phyloP scores from a whole-genome alignment of 73 alveolate genomes.

The Symbiodinium natans region DNA sequence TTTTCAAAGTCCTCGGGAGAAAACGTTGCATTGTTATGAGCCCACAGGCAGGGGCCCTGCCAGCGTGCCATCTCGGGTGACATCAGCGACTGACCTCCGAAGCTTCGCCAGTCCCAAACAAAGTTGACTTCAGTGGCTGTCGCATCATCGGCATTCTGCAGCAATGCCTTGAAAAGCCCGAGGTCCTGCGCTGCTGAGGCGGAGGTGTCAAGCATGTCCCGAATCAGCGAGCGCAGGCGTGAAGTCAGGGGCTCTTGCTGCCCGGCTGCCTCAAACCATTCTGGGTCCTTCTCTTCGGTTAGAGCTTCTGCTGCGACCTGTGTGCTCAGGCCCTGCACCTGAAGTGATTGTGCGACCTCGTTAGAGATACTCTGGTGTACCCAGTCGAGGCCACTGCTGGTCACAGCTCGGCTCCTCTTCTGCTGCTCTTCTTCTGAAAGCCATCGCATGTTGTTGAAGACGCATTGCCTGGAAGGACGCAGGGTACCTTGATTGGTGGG shows the following conservation, averaged over 20 bases:
- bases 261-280: constrained; percentile 12
- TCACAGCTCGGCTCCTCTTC: constrained; percentile 66
- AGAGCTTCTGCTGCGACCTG: constrained; percentile 86
- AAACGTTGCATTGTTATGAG: constrained; percentile 77
- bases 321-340: constrained; percentile 56
- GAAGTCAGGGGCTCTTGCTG: constrained; percentile 26
- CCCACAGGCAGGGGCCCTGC: constrained; percentile 94
- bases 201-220: constrained; percentile 80
- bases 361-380: constrained; percentile 73
- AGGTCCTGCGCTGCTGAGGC: constrained; percentile 20
- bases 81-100: constrained; percentile 74
- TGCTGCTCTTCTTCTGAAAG: constrained; percentile 91
- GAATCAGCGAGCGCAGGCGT: constrained; percentile 67
- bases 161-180: constrained; percentile 54
- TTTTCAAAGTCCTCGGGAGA: constrained; percentile 81
- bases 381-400: constrained; percentile 84
- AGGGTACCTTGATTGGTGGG: constrained; percentile 58
- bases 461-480: constrained; percentile 49
- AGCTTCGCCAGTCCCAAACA: constrained; percentile 90
- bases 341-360: constrained; percentile 33
- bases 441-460: constrained; percentile 86
- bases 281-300: constrained; percentile 63
- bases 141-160: constrained; percentile 88
- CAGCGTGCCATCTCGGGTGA: constrained; percentile 87
- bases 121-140: constrained; percentile 59